A percentile compares a stretch with the other conserved stretches of the same genome.
Evolutionary conservation across 306 rosid genomes (phyloP).

Genomic region (Medicago arabica): DNA sequence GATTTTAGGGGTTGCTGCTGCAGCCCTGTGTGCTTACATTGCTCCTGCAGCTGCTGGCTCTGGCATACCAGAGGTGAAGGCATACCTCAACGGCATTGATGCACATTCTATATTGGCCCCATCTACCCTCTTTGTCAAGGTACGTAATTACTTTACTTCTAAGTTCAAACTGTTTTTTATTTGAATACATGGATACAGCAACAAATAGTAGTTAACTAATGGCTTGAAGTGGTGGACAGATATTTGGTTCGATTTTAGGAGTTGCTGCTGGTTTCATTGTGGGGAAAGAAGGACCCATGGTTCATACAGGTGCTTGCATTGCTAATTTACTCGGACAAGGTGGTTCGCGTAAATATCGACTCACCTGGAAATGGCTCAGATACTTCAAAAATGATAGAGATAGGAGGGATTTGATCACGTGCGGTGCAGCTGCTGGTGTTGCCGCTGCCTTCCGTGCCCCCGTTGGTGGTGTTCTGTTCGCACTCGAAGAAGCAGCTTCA

Average conservation of each 20-base stretch:
- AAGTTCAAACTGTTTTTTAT: not conserved
- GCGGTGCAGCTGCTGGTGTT: slow-evolving; percentile 91
- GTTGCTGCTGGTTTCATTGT: slow-evolving; percentile 80
- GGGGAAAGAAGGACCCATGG: slow-evolving; percentile 95
- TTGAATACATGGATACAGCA: not conserved
- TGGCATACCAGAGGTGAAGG: slow-evolving; percentile 92
- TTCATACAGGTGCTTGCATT: slow-evolving; percentile 85
- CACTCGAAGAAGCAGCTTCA: slow-evolving; percentile 91
- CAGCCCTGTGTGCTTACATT: slow-evolving; percentile 66
- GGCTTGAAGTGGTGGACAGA: slow-evolving; percentile 65
- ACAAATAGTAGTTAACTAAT: not conserved
- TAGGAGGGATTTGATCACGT: slow-evolving; percentile 77
- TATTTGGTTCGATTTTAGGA: slow-evolving; percentile 78
- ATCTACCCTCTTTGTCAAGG: slow-evolving; percentile 83
- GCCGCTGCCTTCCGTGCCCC: slow-evolving; percentile 88
- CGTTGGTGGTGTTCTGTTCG: slow-evolving; percentile 86
- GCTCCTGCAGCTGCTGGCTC: slow-evolving; percentile 93
- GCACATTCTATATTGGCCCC: slow-evolving; percentile 80
- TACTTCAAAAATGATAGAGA: slow-evolving; percentile 81
- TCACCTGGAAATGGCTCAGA: slow-evolving; percentile 81
- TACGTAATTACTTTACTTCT: not conserved
- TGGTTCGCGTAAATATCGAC: slow-evolving; percentile 68
- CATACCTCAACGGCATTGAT: slow-evolving; percentile 85
- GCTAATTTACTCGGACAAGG: slow-evolving; percentile 83
- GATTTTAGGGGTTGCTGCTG: slow-evolving; percentile 63